These are phyloP conservation scores for Metschnikowia peoriensis DNA, from an alignment of 805 yeast species.

Conservation along the genomic window DNA sequence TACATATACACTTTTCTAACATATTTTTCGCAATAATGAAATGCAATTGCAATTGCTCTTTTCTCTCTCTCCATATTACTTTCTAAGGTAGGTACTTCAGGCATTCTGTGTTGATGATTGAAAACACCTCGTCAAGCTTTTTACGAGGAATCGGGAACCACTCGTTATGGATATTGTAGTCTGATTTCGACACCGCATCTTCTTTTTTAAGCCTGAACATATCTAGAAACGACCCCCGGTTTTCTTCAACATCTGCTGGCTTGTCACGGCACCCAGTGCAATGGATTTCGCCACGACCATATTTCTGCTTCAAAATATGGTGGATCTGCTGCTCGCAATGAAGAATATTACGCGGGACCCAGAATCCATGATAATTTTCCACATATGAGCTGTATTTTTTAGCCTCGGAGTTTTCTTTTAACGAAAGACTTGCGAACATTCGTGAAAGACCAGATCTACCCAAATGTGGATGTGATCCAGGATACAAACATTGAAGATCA, in stretches of 20 bases:
- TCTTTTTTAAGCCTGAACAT: slow-evolving; percentile 6
- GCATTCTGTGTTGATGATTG: slow-evolving; percentile 16
- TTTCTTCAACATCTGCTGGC: not conserved
- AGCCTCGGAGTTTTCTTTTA: not conserved
- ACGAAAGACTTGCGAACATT: slow-evolving; percentile 8
- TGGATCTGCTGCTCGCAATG: slow-evolving; percentile 46
- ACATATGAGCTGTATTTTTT: slow-evolving; percentile 18
- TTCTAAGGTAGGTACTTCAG: slow-evolving; percentile 6
- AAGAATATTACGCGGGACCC: slow-evolving; percentile 27
- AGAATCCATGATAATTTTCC: slow-evolving; percentile 34
- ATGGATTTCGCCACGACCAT: slow-evolving; percentile 48
- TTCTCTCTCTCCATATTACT: not conserved
- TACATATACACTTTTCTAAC: too few relatives aligned
- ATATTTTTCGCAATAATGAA: too few relatives aligned
- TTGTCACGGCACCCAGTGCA: slow-evolving; percentile 45
- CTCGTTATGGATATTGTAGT: slow-evolving; percentile 47
- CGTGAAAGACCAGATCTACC: slow-evolving; percentile 7
- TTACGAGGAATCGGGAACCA: slow-evolving; percentile 56
- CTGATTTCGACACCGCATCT: slow-evolving; percentile 3
- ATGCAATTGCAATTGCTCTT: not conserved
- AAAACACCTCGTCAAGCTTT: slow-evolving; percentile 13
- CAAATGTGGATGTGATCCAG: slow-evolving; percentile 19
- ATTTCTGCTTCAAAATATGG: slow-evolving; percentile 29
- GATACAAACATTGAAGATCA: slow-evolving; percentile 39
- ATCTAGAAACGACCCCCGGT: slow-evolving; percentile 3